These are phyloP conservation scores for Backusella parvicylindrica DNA, from an alignment of 192 early-diverging fungal species.

Conservation along the genomic window DNA sequence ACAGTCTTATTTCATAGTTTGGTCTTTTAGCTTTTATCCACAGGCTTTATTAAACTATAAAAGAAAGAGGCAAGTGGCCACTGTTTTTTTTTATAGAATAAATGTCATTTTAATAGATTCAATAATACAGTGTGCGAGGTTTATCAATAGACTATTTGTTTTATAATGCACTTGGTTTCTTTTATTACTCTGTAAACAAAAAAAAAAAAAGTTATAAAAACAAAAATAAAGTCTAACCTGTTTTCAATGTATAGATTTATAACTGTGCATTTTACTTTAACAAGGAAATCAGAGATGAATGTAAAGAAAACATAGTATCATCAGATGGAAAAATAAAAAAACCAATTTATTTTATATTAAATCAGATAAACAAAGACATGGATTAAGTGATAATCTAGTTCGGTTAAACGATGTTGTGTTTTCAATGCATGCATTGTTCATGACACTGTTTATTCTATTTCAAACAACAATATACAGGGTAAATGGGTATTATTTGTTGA, in stretches of 20 bases:
- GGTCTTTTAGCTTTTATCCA: constrained; percentile 86
- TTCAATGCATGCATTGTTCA: constrained; percentile 66
- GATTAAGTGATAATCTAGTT: constrained; percentile 59
- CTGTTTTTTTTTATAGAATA: neutral
- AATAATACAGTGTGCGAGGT: constrained; percentile 58
- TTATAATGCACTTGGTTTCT: constrained; percentile 78
- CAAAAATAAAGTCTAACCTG: neutral
- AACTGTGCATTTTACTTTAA: constrained; percentile 69
- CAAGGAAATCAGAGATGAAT: constrained; percentile 59
- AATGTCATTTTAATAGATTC: neutral
- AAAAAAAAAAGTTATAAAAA: neutral
- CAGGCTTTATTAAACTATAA: constrained; percentile 71
- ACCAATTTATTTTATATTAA: neutral
- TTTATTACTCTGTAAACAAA: constrained; percentile 64
- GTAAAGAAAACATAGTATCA: neutral
- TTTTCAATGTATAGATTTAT: constrained; percentile 46
- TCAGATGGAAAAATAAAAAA: neutral
- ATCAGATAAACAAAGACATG: constrained; percentile 47
- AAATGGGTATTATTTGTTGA: neutral
- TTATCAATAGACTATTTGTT: constrained; percentile 85
- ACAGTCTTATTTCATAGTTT: constrained; percentile 70
- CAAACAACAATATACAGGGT: constrained; percentile 66
- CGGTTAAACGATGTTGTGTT: constrained; percentile 82
- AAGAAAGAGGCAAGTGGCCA: constrained; percentile 52
- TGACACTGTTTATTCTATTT: constrained; percentile 53